phyloP scores from a whole-genome alignment of 805 yeast genomes.

The Candida glaebosa region DNA sequence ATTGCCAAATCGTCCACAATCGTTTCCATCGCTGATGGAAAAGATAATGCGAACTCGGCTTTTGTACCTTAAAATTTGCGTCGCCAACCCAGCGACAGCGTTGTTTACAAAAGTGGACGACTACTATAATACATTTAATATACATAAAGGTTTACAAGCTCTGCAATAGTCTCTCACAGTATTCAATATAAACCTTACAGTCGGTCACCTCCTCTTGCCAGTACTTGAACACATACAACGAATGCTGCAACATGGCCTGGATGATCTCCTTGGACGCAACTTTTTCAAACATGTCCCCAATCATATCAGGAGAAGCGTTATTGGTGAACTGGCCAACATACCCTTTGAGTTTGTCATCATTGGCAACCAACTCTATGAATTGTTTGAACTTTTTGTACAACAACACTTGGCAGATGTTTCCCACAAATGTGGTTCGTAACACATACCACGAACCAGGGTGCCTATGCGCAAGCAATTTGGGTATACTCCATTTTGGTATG shows the following conservation, averaged over 20 bases:
- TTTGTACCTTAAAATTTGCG: not conserved
- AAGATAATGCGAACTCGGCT: constrained; percentile 6
- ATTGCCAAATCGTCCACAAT: constrained; percentile 1
- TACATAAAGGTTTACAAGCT: not conserved
- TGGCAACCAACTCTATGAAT: constrained; percentile 13
- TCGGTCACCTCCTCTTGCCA: constrained; percentile 35
- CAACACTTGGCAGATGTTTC: constrained; percentile 26
- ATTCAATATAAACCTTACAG: constrained; percentile 27
- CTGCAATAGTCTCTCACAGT: constrained; percentile 20
- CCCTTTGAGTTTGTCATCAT: constrained; percentile 10
- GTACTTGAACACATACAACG: constrained; percentile 26
- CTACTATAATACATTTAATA: not conserved
- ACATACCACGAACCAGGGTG: constrained; percentile 42
- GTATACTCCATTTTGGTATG: constrained; percentile 32
- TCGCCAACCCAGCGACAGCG: no score
- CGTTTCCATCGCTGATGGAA: constrained; percentile 2
- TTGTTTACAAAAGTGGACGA: no score
- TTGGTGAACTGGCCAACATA: constrained; percentile 3
- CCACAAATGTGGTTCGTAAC: constrained; percentile 29
- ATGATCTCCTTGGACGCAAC: constrained; percentile 16
- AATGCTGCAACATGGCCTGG: constrained; percentile 22
- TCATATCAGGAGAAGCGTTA: constrained; percentile 5
- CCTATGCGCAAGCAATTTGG: constrained; percentile 33
- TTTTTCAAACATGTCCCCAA: constrained; percentile 8
- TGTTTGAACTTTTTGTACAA: constrained; percentile 26